These are phyloP conservation scores for Neoboletus magnificus DNA, from an alignment of 768 basidiomycete species.

Conservation along the genomic window DNA sequence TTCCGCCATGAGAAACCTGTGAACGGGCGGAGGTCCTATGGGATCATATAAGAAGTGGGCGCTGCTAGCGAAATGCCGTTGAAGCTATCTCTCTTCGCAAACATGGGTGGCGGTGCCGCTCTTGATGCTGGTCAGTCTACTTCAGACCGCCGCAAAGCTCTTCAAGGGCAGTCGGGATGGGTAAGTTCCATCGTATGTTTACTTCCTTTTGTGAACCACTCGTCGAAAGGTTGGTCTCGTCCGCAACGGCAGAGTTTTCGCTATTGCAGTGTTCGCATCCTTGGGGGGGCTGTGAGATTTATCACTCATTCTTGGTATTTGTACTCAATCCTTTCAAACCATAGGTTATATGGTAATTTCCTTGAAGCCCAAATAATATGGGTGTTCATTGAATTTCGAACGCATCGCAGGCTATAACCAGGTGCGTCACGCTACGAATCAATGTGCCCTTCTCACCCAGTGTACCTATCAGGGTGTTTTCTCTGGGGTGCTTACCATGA, in stretches of 20 bases:
- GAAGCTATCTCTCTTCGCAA: not conserved
- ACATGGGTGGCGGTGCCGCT: slow-evolving; percentile 47
- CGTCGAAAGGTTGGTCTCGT: slow-evolving; percentile 50
- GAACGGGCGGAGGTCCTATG: not conserved
- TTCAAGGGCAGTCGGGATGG: slow-evolving; percentile 68
- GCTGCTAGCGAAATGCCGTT: not conserved
- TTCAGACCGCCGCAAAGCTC: slow-evolving; percentile 46
- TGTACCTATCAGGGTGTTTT: slow-evolving; percentile 58
- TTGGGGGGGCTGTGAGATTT: slow-evolving; percentile 66
- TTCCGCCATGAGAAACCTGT: slow-evolving; percentile 1
- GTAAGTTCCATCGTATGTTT: slow-evolving; percentile 32
- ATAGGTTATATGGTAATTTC: slow-evolving; percentile 58
- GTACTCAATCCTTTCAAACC: slow-evolving; percentile 3
- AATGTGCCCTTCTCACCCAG: not conserved
- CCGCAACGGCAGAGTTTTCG: slow-evolving; percentile 61
- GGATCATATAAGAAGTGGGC: not conserved
- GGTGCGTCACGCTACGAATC: slow-evolving; percentile 29
- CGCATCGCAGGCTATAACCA: slow-evolving; percentile 57
- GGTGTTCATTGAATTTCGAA: not conserved
- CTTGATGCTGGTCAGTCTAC: slow-evolving; percentile 29
- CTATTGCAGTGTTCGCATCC: slow-evolving; percentile 73
- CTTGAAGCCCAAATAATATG: slow-evolving; percentile 4
- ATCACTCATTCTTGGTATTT: not conserved
- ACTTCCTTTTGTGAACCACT: not conserved
- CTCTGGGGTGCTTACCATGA: slow-evolving; percentile 66